A percentile compares a stretch with the other conserved stretches of the same genome.
Conservation (phyloP, 208 protist genomes). For the Leishmania turanica region DNA sequence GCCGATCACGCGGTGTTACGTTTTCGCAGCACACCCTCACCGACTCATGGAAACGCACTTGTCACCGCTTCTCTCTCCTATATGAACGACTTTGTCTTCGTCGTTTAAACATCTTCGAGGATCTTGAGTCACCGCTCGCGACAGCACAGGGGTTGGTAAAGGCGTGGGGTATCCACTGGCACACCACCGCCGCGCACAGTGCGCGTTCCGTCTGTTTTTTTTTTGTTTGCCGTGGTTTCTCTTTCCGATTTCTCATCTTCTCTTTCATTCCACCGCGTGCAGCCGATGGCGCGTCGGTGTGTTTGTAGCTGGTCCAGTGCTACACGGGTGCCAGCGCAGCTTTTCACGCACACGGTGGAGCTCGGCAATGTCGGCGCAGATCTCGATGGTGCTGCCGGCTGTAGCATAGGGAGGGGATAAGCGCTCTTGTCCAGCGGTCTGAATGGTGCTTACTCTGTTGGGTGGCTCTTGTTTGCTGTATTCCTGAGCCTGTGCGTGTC, state of each 20-base stretch:
- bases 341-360: neutral
- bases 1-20: neutral
- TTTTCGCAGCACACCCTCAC: neutral
- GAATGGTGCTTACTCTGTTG: conserved; percentile 36
- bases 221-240: neutral
- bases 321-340: neutral
- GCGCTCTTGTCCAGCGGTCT: conserved; percentile 32
- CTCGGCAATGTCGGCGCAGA: neutral
- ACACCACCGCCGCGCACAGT: neutral
- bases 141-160: neutral
- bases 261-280: neutral
- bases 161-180: neutral
- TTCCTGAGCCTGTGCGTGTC: conserved; percentile 58
- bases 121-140: neutral
- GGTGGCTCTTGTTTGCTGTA: conserved; percentile 50
- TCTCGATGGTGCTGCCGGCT: neutral
- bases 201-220: too few species aligned
- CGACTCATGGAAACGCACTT: neutral
- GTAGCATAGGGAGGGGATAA: conserved; percentile 3
- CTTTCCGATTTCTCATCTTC: neutral
- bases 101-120: neutral
- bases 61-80: neutral
- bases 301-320: neutral
- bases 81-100: too few species aligned
- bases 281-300: neutral